Evolutionary conservation across 768 basidiomycete species (phyloP).

Genomic region (Strobilomyces dryophilus): DNA sequence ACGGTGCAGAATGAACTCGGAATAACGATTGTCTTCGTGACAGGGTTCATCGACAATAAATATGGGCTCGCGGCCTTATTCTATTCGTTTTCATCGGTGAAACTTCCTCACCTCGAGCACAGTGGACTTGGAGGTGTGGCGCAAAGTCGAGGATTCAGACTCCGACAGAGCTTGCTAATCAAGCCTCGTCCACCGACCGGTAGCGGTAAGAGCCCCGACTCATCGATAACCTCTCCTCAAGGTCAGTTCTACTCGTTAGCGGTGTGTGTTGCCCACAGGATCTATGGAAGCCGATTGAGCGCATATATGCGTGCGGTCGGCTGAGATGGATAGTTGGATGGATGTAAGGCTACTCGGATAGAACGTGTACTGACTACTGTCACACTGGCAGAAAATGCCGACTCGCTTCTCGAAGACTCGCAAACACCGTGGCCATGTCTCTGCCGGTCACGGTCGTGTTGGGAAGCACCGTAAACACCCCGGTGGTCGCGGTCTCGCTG

Average conservation of each 20-base stretch:
- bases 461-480: slow-evolving; percentile 99
- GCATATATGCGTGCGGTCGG: slow-evolving; percentile 12
- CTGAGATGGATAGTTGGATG: slow-evolving; percentile 51
- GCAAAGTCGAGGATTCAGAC: slow-evolving; percentile 18
- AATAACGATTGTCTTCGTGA: slow-evolving; percentile 48
- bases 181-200: not conserved
- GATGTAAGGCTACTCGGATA: slow-evolving; percentile 34
- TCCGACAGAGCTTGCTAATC: slow-evolving; percentile 18
- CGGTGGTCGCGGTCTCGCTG: slow-evolving; percentile 99
- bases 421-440: slow-evolving; percentile 99
- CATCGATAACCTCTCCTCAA: slow-evolving; percentile 55
- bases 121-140: slow-evolving; percentile 17
- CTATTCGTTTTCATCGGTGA: slow-evolving; percentile 21
- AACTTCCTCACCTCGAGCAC: slow-evolving; percentile 16
- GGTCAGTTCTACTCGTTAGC: slow-evolving; percentile 47
- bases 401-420: slow-evolving; percentile 95
- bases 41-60: slow-evolving; percentile 69
- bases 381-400: slow-evolving; percentile 67
- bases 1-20: slow-evolving; percentile 36
- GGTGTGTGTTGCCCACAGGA: slow-evolving; percentile 9
- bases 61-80: slow-evolving; percentile 35
- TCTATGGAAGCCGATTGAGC: slow-evolving; percentile 12
- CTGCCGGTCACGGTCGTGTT: slow-evolving; percentile 99
- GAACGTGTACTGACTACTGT: slow-evolving; percentile 17
- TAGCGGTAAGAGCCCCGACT: slow-evolving; percentile 14